Evolutionary conservation across 208 protist species (phyloP).

Genomic region (Leishmania martiniquensis): DNA sequence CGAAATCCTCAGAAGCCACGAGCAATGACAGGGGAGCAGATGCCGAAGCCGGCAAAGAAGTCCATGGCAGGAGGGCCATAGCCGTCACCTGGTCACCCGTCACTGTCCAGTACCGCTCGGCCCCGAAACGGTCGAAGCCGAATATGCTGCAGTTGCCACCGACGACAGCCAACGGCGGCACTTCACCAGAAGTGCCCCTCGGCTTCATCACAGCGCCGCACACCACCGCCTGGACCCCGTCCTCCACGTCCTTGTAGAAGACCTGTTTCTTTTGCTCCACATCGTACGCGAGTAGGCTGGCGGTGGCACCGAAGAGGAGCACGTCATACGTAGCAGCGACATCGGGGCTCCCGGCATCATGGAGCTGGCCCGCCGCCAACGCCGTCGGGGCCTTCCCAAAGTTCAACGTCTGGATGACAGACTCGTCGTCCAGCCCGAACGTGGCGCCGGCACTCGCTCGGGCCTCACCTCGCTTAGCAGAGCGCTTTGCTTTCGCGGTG

Average conservation of each 20-base stretch:
- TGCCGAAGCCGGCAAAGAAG: background rate
- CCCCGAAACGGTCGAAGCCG: constrained; percentile 89
- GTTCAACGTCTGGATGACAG: constrained; percentile 71
- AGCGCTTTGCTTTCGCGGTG: constrained; percentile 33
- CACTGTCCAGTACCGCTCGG: constrained; percentile 94
- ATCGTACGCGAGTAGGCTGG: constrained; percentile 92
- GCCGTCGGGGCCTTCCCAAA: constrained; percentile 90
- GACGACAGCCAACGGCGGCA: constrained; percentile 74
- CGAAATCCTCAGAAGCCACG: constrained; percentile 93
- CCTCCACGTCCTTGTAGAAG: constrained; percentile 93
- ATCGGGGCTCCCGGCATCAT: constrained; percentile 10
- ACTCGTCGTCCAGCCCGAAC: constrained; percentile 20
- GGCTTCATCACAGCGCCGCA: constrained; percentile 62
- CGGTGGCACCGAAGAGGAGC: constrained; percentile 90
- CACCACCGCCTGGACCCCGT: constrained; percentile 89
- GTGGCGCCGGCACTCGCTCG: constrained; percentile 12
- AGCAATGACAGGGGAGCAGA: constrained; percentile 59
- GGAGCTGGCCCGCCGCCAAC: constrained; percentile 66
- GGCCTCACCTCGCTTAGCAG: constrained; percentile 44
- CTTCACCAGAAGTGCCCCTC: constrained; percentile 5
- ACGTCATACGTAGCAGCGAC: constrained; percentile 56
- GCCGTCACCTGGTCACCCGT: constrained; percentile 94
- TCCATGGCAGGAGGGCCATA: constrained; percentile 84
- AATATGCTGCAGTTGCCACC: constrained; percentile 96
- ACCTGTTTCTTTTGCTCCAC: constrained; percentile 91